Evolutionary conservation across 805 yeast genomes (phyloP).

Genomic region (Nakazawaea holstii): DNA sequence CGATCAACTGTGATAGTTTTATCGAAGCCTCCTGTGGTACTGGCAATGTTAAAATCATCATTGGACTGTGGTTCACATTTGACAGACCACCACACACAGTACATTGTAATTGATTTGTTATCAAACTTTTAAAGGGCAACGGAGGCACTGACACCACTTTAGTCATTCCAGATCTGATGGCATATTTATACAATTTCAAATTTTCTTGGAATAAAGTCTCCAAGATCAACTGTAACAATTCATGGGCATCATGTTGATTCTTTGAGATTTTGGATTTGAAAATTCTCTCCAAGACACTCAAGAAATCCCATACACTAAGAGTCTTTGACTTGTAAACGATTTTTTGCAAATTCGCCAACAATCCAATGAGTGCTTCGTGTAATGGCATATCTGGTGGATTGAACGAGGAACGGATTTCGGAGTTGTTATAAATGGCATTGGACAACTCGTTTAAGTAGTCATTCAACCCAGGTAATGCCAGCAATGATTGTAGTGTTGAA

Average conservation of each 20-base stretch:
- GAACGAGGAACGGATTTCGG: background rate
- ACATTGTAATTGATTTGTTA: conserved; percentile 66
- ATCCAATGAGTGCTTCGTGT: conserved; percentile 50
- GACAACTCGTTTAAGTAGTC: conserved; percentile 35
- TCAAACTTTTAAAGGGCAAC: conserved; percentile 69
- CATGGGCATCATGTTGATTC: conserved; percentile 94
- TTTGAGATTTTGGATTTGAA: conserved; percentile 71
- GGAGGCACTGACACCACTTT: conserved; percentile 37
- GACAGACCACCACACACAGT: conserved; percentile 59
- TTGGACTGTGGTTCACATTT: conserved; percentile 51
- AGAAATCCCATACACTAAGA: conserved; percentile 72
- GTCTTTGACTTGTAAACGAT: conserved; percentile 48
- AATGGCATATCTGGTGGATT: conserved; percentile 38
- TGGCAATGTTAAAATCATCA: conserved; percentile 66
- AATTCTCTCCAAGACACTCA: conserved; percentile 66
- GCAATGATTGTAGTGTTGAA: conserved; percentile 75
- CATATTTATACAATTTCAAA: conserved; percentile 31
- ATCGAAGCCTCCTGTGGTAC: conserved; percentile 51
- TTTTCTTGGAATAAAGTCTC: conserved; percentile 75
- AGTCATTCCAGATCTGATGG: conserved; percentile 12
- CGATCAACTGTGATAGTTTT: conserved; percentile 46
- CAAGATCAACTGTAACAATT: conserved; percentile 71
- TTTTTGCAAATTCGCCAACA: conserved; percentile 55
- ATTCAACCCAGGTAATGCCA: conserved; percentile 54
- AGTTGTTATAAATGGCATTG: conserved; percentile 18